A percentile compares a stretch with the other conserved stretches of the same genome.
phyloP scores from a whole-genome alignment of 441 rosid genomes.

The Rhodomyrtus psidioides region DNA sequence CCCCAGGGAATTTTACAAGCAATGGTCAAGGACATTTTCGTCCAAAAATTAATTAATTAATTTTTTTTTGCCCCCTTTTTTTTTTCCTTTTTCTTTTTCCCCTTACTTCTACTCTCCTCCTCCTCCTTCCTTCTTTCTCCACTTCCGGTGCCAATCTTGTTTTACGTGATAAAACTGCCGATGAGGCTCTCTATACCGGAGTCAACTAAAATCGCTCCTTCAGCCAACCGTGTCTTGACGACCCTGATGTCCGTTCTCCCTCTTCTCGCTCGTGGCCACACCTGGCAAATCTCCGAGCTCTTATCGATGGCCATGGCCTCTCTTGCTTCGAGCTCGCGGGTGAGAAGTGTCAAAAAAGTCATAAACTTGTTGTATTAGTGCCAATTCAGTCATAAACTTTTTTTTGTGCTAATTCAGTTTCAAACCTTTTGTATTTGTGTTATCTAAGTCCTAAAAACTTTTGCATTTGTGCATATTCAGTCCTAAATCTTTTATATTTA shows the following conservation, averaged over 20 bases:
- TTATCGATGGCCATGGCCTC: not conserved
- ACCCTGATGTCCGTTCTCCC: not conserved
- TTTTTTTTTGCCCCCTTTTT: too few species aligned
- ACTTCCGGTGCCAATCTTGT: rapidly evolving
- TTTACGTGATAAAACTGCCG: not conserved
- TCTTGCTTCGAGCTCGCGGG: not conserved
- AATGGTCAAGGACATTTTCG: not conserved
- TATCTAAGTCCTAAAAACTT: too few species aligned
- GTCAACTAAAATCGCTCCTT: not conserved
- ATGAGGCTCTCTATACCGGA: not conserved
- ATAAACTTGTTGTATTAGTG: too few species aligned
- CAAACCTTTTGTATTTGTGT: too few species aligned
- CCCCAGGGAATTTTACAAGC: not conserved
- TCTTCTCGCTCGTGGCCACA: not conserved
- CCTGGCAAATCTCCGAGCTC: not conserved
- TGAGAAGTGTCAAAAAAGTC: too few species aligned
- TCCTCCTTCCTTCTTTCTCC: not conserved
- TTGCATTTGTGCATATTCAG: too few species aligned
- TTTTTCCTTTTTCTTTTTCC: not conserved
- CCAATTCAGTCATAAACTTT: too few species aligned
- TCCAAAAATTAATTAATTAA: not conserved
- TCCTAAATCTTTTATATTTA: too few species aligned
- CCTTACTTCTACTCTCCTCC: not conserved
- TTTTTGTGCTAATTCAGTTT: too few species aligned
- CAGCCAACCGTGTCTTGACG: not conserved